Conservation (phyloP, 768 basidiomycete genomes). For the Naganishia randhawae region DNA sequence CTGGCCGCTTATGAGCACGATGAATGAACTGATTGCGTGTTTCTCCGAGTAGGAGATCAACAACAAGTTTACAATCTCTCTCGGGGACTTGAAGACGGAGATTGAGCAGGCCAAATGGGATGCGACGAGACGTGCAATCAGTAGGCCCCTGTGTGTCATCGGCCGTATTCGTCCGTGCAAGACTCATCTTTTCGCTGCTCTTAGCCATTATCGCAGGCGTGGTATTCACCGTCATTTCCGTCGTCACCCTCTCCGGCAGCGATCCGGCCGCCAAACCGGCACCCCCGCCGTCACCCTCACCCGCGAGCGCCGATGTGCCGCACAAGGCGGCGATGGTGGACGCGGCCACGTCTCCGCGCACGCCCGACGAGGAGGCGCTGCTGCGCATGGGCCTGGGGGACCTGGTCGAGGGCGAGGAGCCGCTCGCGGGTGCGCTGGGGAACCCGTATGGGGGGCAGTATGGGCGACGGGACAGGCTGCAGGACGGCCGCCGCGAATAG, state of each 20-base stretch:
- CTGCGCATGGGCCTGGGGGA: conserved; percentile 21
- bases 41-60: conserved; percentile 50
- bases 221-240: conserved; percentile 40
- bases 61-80: conserved; percentile 53
- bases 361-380: conserved; percentile 24
- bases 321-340: conserved; percentile 8
- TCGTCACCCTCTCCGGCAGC: conserved; percentile 27
- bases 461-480: conserved; percentile 9
- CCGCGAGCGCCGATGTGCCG: neutral
- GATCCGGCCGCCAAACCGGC: conserved; percentile 11
- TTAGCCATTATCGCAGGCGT: conserved; percentile 27
- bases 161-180: conserved; percentile 18
- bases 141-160: conserved; percentile 31
- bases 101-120: conserved; percentile 54
- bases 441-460: conserved; percentile 16
- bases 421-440: neutral
- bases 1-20: no score
- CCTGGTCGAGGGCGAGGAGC: conserved; percentile 4
- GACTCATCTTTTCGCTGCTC: conserved; percentile 19
- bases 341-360: conserved; percentile 1
- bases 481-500: neutral
- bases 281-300: neutral
- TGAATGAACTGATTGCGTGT: neutral
- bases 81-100: conserved; percentile 53
- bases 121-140: conserved; percentile 49